These are phyloP conservation scores for Lophiostoma macrostomum DNA, from an alignment of 495 filamentous ascomycete species.

Conservation along the genomic window DNA sequence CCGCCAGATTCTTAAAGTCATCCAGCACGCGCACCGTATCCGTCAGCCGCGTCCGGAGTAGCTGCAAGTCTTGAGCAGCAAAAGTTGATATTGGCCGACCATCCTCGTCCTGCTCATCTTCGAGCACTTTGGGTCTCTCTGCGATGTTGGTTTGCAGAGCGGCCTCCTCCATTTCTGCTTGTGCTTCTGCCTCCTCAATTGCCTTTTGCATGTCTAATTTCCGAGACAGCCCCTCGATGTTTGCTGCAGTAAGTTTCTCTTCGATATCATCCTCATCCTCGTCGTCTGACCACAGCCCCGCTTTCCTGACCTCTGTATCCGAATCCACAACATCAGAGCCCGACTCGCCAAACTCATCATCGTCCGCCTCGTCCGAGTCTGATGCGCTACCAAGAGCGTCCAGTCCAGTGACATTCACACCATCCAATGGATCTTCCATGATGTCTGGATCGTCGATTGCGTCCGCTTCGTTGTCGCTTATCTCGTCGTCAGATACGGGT, in stretches of 20 bases:
- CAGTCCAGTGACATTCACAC: conserved; percentile 33
- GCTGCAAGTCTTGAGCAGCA: conserved; percentile 81
- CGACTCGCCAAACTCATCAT: conserved; percentile 46
- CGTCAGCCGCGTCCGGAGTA: conserved; percentile 85
- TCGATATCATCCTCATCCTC: conserved; percentile 86
- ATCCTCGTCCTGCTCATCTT: conserved; percentile 52
- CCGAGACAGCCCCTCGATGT: conserved; percentile 85
- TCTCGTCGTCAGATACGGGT: conserved; percentile 28
- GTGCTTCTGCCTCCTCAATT: conserved; percentile 70
- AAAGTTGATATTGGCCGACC: conserved; percentile 51
- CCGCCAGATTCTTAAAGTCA: conserved; percentile 74
- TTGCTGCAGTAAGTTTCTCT: conserved; percentile 89
- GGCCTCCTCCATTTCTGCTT: conserved; percentile 78
- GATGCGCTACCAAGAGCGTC: conserved; percentile 44
- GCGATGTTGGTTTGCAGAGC: conserved; percentile 93
- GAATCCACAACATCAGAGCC: conserved; percentile 60
- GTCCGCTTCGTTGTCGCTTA: conserved; percentile 37
- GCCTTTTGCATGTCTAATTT: conserved; percentile 71
- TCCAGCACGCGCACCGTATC: conserved; percentile 89
- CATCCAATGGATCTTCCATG: conserved; percentile 47
- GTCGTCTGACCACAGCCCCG: conserved; percentile 84
- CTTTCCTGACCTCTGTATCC: conserved; percentile 40
- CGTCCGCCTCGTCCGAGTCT: conserved; percentile 41
- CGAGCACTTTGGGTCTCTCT: conserved; percentile 69
- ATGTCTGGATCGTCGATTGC: conserved; percentile 49